Conservation (phyloP, 176 grass and related monocot species). For the Chloris gayana region DNA sequence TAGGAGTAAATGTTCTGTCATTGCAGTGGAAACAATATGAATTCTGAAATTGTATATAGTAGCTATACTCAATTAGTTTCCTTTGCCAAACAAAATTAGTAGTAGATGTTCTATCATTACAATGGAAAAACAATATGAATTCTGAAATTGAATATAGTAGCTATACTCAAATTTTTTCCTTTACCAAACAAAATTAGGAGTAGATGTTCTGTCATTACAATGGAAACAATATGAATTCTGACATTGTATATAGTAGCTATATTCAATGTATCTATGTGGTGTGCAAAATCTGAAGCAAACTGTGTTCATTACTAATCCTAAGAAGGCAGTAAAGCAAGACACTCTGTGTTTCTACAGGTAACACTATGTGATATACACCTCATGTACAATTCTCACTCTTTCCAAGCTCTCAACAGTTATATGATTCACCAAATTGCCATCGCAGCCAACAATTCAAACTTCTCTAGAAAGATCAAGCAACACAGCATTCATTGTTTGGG, state of each 20-base stretch:
- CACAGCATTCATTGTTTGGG: constrained; percentile 9
- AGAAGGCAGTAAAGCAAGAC: constrained; percentile 13
- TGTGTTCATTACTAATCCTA: not conserved
- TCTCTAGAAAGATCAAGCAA: constrained; percentile 19
- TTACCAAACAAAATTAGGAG: not conserved
- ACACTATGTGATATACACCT: not conserved
- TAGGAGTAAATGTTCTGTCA: too few species aligned
- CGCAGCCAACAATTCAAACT: constrained; percentile 31
- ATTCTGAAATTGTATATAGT: too few species aligned
- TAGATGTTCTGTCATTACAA: not conserved
- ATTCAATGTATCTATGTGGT: constrained; percentile 2
- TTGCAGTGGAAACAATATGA: too few species aligned
- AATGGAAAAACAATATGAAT: too few species aligned
- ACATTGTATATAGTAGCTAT: not conserved
- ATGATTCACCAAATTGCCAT: constrained; percentile 18
- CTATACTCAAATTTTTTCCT: too few species aligned
- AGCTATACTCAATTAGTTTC: too few species aligned
- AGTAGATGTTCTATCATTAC: too few species aligned
- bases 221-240: not conserved
- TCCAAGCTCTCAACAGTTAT: constrained; percentile 2
- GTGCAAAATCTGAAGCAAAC: constrained; percentile 16
- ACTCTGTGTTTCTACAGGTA: not conserved
- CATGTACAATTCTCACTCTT: not conserved
- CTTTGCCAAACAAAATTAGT: too few species aligned
- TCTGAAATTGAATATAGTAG: too few species aligned